phyloP scores from a whole-genome alignment of 2,329 filamentous ascomycete species.

The Pseudogymnoascus destructans region DNA sequence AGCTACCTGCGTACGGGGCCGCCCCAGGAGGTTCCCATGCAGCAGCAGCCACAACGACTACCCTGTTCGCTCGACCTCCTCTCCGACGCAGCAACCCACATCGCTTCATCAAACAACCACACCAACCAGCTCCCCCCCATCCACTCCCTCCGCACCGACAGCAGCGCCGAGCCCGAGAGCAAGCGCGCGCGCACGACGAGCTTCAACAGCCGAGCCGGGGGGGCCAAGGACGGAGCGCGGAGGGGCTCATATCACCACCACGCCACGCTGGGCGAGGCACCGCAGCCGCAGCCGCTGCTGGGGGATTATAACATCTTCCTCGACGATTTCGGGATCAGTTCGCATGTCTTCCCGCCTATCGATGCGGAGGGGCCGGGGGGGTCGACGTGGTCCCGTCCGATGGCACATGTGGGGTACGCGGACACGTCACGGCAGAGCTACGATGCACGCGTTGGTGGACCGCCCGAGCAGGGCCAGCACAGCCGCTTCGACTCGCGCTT shows the following conservation, averaged over 20 bases:
- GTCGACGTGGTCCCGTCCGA: not conserved
- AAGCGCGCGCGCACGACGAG: not conserved
- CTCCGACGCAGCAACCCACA: constrained; percentile 20
- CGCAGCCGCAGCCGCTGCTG: constrained; percentile 22
- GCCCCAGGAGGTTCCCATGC: not conserved
- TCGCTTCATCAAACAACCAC: not conserved
- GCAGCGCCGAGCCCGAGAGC: not conserved
- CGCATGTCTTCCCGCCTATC: not conserved
- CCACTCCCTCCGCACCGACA: not conserved
- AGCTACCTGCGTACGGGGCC: not conserved
- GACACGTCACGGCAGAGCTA: not conserved
- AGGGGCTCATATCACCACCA: constrained; percentile 29
- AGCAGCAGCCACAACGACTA: constrained; percentile 16
- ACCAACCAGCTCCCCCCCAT: not conserved
- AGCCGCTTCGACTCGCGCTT: not conserved
- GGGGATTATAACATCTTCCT: constrained; percentile 48
- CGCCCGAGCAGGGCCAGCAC: not conserved
- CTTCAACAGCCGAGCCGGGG: not conserved
- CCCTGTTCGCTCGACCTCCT: constrained; percentile 46
- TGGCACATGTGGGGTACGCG: not conserved
- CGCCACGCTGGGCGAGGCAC: constrained; percentile 25
- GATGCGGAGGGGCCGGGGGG: not conserved
- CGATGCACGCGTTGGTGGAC: not conserved
- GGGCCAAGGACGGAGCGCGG: not conserved
- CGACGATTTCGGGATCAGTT: constrained; percentile 37